Evolutionary conservation across 345 rosid genomes (phyloP).

Genomic region (Gossypium bickii): DNA sequence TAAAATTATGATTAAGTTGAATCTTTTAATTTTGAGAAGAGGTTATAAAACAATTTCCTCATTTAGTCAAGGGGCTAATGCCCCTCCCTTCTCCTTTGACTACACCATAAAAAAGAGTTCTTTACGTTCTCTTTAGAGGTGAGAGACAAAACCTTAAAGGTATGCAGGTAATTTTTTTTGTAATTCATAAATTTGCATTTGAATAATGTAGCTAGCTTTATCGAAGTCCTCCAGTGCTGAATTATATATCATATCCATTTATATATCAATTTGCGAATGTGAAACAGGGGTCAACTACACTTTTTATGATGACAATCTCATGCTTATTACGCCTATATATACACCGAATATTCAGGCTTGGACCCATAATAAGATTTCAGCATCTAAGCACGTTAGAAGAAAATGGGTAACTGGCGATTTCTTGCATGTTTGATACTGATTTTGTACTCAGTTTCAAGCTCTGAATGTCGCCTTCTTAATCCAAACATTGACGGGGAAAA

Average conservation of each 20-base stretch:
- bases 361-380: not conserved
- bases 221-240: not conserved
- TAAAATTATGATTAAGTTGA: no score
- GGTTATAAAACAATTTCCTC: no score
- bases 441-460: conserved; percentile 13
- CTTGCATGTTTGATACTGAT: conserved; percentile 10
- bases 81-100: no score
- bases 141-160: no score
- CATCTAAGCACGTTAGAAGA: not conserved
- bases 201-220: not conserved
- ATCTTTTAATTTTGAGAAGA: no score
- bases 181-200: not conserved
- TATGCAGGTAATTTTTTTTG: no score
- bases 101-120: no score
- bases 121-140: no score
- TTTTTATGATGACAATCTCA: not conserved
- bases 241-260: not conserved
- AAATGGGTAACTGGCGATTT: conserved; percentile 19
- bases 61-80: no score
- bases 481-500: conserved; percentile 13
- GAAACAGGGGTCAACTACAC: conserved; percentile 3
- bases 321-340: conserved; percentile 12
- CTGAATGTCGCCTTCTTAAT: conserved; percentile 17
- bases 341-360: not conserved
- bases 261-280: not conserved